Percentiles rank a stretch among this genome's conserved stretches.
Conservation (phyloP, 225 moss, liverwort and hornwort genomes). For the Lunularia cruciata region DNA sequence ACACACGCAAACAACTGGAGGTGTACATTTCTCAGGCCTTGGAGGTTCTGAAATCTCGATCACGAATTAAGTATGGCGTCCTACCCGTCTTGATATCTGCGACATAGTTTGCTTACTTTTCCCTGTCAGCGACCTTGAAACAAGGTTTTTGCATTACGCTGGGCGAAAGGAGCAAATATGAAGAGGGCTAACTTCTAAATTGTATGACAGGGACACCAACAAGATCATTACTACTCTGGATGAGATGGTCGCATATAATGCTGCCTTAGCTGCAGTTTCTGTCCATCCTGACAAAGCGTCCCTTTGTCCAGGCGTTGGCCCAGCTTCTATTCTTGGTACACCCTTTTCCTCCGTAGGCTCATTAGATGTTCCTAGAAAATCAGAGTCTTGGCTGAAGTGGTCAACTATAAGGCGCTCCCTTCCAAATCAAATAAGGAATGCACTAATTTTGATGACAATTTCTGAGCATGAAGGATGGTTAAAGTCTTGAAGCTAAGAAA, state of each 20-base stretch:
- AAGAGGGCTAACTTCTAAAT: not conserved
- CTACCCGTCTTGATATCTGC: not conserved
- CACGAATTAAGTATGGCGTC: slow-evolving; percentile 68
- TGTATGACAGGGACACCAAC: slow-evolving; percentile 56
- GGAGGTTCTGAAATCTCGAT: slow-evolving; percentile 76
- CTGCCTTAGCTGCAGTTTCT: slow-evolving; percentile 60
- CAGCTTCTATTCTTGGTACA: slow-evolving; percentile 78
- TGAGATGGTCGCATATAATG: slow-evolving; percentile 63
- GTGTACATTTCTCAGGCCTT: slow-evolving; percentile 67
- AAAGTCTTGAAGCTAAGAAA: not conserved
- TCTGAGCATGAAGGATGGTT: not conserved
- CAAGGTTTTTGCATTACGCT: too few relatives aligned
- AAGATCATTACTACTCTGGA: slow-evolving; percentile 68
- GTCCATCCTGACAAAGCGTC: slow-evolving; percentile 51
- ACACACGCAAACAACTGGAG: slow-evolving; percentile 80
- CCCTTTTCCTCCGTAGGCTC: not conserved
- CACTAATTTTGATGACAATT: too few relatives aligned
- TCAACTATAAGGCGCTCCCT: not conserved
- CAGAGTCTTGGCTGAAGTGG: not conserved
- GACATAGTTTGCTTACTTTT: too few relatives aligned
- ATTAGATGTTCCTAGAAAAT: not conserved
- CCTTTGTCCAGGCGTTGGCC: slow-evolving; percentile 76
- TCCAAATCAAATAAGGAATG: too few relatives aligned
- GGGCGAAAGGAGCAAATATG: too few relatives aligned
- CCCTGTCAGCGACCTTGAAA: too few relatives aligned